Percentiles rank a stretch among this genome's conserved stretches.
Evolutionary conservation across 257 asterid genomes (phyloP).

Genomic region (Salvia rosmarinus): DNA sequence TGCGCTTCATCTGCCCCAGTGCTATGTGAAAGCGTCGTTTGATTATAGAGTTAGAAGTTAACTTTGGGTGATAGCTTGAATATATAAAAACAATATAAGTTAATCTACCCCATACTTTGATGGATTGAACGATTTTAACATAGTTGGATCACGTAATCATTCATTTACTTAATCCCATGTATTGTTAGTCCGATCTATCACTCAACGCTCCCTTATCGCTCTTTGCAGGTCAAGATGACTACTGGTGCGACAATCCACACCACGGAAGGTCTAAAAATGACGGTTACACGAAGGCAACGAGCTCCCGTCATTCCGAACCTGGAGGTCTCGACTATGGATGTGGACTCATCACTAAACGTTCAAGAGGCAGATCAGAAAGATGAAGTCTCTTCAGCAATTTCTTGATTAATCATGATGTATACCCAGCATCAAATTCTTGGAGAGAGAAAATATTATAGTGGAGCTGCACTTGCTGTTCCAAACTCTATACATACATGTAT

Average conservation of each 20-base stretch:
- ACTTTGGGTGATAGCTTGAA: background rate
- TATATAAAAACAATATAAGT: background rate
- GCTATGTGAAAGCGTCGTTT: background rate
- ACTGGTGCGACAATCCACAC: constrained; percentile 99
- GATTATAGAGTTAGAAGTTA: background rate
- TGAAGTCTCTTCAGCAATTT: constrained; percentile 51
- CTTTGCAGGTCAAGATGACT: constrained; percentile 85
- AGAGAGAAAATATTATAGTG: constrained; percentile 11
- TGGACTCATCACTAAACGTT: constrained; percentile 42
- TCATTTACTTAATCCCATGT: no score
- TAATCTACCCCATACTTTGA: background rate
- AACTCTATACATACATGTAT: background rate
- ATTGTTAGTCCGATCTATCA: background rate
- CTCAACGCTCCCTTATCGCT: background rate
- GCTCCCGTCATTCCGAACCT: constrained; percentile 66
- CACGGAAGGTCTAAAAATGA: constrained; percentile 87
- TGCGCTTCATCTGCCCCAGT: background rate
- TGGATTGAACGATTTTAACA: background rate
- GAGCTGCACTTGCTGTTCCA: constrained; percentile 18
- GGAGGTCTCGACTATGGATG: constrained; percentile 49
- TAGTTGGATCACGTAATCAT: background rate
- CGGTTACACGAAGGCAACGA: constrained; percentile 68
- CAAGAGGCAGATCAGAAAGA: constrained; percentile 48
- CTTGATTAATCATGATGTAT: constrained; percentile 35
- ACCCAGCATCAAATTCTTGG: background rate